phyloP scores from a whole-genome alignment of 805 yeast genomes.

The Sugiyamaella floridensis region DNA sequence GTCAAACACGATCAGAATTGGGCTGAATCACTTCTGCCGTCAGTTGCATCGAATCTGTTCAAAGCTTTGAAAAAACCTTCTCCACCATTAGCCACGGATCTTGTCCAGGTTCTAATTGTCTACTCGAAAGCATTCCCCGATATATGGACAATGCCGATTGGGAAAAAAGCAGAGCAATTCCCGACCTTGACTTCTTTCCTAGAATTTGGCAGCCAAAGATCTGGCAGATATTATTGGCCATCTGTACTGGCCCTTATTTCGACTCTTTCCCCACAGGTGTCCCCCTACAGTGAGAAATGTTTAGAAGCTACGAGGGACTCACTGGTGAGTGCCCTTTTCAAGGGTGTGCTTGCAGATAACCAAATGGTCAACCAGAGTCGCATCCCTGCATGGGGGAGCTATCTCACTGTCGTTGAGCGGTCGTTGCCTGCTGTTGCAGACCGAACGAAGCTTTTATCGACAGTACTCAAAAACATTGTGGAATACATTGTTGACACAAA shows the following conservation, averaged over 20 bases:
- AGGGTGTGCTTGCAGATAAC: constrained; percentile 9
- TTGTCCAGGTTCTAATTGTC: constrained; percentile 32
- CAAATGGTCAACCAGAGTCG: not conserved
- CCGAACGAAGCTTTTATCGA: not conserved
- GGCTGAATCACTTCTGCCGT: constrained; percentile 6
- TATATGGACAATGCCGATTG: constrained; percentile 20
- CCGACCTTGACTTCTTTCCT: constrained; percentile 15
- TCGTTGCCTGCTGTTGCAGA: constrained; percentile 4
- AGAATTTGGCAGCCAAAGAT: constrained; percentile 10
- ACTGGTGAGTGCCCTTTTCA: constrained; percentile 8
- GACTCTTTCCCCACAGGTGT: constrained; percentile 10
- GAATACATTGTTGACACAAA: constrained; percentile 4
- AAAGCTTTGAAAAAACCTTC: constrained; percentile 18
- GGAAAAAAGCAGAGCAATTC: constrained; percentile 16
- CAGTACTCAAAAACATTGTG: constrained; percentile 1
- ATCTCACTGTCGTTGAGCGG: constrained; percentile 14
- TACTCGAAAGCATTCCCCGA: constrained; percentile 38
- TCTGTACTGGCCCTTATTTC: constrained; percentile 17
- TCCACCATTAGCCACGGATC: constrained; percentile 21
- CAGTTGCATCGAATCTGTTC: constrained; percentile 13
- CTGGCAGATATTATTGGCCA: constrained; percentile 17
- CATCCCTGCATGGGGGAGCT: constrained; percentile 18
- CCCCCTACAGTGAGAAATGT: constrained; percentile 11
- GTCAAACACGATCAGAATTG: constrained; percentile 13
- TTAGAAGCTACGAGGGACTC: constrained; percentile 5